Percentiles rank a stretch among this genome's conserved stretches.
These are phyloP conservation scores for Actinidia polygama DNA, from an alignment of 179 eudicot genomes.

Conservation along the genomic window DNA sequence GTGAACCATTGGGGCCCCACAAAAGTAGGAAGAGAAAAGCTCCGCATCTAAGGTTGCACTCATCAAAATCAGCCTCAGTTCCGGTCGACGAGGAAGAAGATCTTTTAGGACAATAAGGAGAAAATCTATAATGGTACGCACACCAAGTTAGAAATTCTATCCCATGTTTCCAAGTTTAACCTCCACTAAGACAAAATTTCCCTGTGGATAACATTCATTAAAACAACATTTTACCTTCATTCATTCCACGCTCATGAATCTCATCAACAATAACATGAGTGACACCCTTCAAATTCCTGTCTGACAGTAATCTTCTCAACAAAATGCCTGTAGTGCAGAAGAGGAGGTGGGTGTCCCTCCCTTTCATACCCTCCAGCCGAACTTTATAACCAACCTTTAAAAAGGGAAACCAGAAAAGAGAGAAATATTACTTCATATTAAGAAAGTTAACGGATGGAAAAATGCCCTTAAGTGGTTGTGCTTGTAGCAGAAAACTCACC, in stretches of 20 bases:
- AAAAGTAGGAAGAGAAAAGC: conserved; percentile 77
- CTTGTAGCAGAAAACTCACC: conserved; percentile 46
- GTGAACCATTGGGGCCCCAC: conserved; percentile 80
- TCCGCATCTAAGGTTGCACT: conserved; percentile 89
- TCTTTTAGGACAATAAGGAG: conserved; percentile 85
- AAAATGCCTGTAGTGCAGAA: conserved; percentile 86
- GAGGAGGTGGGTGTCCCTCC: conserved; percentile 82
- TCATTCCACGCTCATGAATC: conserved; percentile 93
- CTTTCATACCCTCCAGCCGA: conserved; percentile 83
- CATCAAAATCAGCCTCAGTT: conserved; percentile 75
- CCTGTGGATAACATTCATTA: background rate
- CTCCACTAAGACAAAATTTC: conserved; percentile 12
- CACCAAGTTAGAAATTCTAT: conserved; percentile 7
- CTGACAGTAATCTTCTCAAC: conserved; percentile 73
- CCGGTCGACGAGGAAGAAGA: conserved; percentile 80
- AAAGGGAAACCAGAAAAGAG: conserved; percentile 5
- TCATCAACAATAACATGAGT: conserved; percentile 88
- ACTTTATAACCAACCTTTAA: conserved; percentile 83
- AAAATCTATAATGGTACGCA: conserved; percentile 45
- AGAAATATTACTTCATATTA: background rate
- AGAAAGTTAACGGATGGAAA: background rate
- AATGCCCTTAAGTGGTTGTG: background rate
- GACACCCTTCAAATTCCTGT: conserved; percentile 70
- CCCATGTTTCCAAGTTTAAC: background rate
- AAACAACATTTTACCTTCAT: conserved; percentile 59